Evolutionary conservation across 2,329 filamentous ascomycete genomes (phyloP).

Genomic region (Botryotinia convoluta): DNA sequence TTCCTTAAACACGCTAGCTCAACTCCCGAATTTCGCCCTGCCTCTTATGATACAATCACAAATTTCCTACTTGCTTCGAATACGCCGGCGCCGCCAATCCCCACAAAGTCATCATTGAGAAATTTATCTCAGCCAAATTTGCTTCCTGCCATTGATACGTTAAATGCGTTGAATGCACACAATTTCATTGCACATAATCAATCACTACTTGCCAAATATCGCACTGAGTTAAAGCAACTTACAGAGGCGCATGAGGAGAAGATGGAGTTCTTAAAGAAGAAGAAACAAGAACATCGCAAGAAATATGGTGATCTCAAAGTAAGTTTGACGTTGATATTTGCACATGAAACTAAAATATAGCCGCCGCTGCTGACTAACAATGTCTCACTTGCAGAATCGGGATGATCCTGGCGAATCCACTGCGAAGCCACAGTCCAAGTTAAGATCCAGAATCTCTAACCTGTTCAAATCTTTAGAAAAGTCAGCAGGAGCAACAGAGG

Average conservation of each 20-base stretch:
- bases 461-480: neutral
- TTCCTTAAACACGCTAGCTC: slow-evolving; percentile 1
- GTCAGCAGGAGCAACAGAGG: neutral
- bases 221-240: neutral
- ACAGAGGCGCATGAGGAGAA: neutral
- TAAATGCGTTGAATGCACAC: neutral
- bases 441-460: neutral
- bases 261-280: neutral
- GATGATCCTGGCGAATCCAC: neutral
- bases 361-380: slow-evolving; percentile 10
- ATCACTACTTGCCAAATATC: neutral
- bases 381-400: slow-evolving; percentile 3
- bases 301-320: neutral
- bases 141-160: neutral
- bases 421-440: neutral
- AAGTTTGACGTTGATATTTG: slow-evolving; percentile 11
- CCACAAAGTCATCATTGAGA: neutral
- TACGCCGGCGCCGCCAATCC: neutral
- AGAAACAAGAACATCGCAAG: neutral
- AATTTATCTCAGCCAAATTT: too few relatives aligned
- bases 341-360: neutral
- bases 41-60: neutral
- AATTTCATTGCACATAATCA: neutral
- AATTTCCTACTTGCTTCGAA: neutral
- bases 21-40: neutral